These are phyloP conservation scores for Penicillium sp. DNA, from an alignment of 2,329 filamentous ascomycete genomes.

Conservation along the genomic window DNA sequence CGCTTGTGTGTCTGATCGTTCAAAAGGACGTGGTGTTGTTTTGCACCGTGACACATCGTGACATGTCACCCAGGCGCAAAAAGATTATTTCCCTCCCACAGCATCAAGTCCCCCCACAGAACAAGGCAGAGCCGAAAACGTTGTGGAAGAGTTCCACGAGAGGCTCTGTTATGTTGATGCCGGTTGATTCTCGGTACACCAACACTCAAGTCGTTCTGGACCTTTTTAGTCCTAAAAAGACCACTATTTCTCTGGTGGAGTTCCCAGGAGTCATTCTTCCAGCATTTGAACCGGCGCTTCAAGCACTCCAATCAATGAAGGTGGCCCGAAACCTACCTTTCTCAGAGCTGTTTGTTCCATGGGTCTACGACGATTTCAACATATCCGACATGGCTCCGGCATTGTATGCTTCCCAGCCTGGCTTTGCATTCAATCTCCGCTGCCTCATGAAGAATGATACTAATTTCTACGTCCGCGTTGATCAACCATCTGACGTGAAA, in stretches of 20 bases:
- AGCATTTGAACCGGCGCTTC: slow-evolving; percentile 51
- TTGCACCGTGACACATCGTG: slow-evolving; percentile 18
- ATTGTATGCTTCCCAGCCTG: slow-evolving; percentile 42
- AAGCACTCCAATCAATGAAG: slow-evolving; percentile 49
- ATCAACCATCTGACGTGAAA: slow-evolving; percentile 13
- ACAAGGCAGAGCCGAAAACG: slow-evolving; percentile 6
- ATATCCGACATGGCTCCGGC: slow-evolving; percentile 39
- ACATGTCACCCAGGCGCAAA: slow-evolving; percentile 4
- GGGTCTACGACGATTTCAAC: slow-evolving; percentile 4
- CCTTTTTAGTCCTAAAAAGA: slow-evolving; percentile 3
- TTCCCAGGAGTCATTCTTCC: slow-evolving; percentile 54
- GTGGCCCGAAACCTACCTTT: slow-evolving; percentile 42
- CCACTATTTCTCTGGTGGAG: slow-evolving; percentile 44
- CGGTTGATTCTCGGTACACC: slow-evolving; percentile 24
- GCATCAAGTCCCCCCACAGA: background rate
- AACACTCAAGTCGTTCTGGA: slow-evolving; percentile 16
- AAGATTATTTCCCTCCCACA: background rate
- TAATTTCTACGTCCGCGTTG: slow-evolving; percentile 14
- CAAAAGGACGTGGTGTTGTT: slow-evolving; percentile 18
- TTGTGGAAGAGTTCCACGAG: slow-evolving; percentile 21
- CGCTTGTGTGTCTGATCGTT: slow-evolving; percentile 24
- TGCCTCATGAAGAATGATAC: slow-evolving; percentile 22
- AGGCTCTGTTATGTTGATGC: slow-evolving; percentile 24
- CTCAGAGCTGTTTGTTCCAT: slow-evolving; percentile 34
- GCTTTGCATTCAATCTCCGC: slow-evolving; percentile 42